Evolutionary conservation across 768 basidiomycete genomes (phyloP).

Genomic region (Amanita pallidorosea): DNA sequence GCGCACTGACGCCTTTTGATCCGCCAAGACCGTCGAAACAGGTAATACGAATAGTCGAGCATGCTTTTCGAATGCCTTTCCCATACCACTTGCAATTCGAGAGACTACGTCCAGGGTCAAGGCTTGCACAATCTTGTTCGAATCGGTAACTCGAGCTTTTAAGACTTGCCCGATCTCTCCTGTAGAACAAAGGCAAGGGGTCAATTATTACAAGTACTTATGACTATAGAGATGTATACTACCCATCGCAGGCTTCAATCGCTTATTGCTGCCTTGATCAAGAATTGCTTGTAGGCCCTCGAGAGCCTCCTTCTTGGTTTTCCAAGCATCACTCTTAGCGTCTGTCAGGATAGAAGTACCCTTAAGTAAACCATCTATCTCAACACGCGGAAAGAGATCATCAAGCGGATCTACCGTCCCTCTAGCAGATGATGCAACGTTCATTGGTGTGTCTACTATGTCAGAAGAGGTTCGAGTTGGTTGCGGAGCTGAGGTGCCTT

Average conservation of each 20-base stretch:
- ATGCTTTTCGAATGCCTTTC: slow-evolving; percentile 89
- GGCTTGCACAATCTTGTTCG: slow-evolving; percentile 88
- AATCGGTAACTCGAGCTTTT: slow-evolving; percentile 82
- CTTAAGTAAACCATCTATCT: slow-evolving; percentile 77
- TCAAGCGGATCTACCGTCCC: slow-evolving; percentile 67
- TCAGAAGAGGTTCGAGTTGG: slow-evolving; percentile 75
- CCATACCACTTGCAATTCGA: slow-evolving; percentile 90
- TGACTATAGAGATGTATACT: slow-evolving; percentile 8
- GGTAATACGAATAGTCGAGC: slow-evolving; percentile 65
- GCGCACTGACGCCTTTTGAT: slow-evolving; percentile 86
- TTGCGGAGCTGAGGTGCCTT: slow-evolving; percentile 64
- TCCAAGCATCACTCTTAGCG: slow-evolving; percentile 92
- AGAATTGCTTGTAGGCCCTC: slow-evolving; percentile 75
- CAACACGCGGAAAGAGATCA: slow-evolving; percentile 91
- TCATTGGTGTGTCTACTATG: slow-evolving; percentile 38
- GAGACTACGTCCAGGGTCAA: slow-evolving; percentile 86
- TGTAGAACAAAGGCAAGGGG: slow-evolving; percentile 15
- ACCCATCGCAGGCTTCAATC: slow-evolving; percentile 88
- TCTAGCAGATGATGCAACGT: slow-evolving; percentile 30
- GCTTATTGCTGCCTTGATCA: slow-evolving; percentile 87
- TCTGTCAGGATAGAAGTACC: slow-evolving; percentile 76
- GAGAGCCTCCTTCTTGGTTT: slow-evolving; percentile 90
- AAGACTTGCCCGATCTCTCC: slow-evolving; percentile 87
- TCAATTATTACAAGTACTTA: not conserved
- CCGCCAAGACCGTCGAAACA: slow-evolving; percentile 76